Base-by-base conservation (phyloP, 345 rosid genomes). In the Aquilaria malaccensis region DNA sequence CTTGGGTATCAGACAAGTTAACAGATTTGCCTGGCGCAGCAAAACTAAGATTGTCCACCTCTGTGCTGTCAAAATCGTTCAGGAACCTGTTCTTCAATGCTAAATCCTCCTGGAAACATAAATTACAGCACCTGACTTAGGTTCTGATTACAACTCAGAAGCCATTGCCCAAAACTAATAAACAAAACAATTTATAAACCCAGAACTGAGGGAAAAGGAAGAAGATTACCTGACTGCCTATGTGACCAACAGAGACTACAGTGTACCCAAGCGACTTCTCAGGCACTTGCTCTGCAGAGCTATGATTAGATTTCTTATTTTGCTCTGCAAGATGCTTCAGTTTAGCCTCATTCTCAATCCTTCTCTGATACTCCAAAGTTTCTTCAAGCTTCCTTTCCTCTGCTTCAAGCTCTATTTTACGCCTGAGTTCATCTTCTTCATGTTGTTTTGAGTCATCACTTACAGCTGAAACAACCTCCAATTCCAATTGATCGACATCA, bases 331-430 rank as follows among this genome's bases (percentile, higher is more conserved):
- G 88, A 60, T 78, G 97, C 77, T 91, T 88, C 77, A 73, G 77
- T 71, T 94, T 94, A 56, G 96, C 91, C 81, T 86, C 97, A 76
- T 86, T 76, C 85, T 94, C 97, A 70, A 90, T 83, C 70, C 70
- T 76, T 68, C 95, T 88, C 76, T 90, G 99, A 71, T 87, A 86
- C 75, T 86, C 92, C 59, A 94, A 68, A 33, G 93, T 79, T 77
- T 82, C 92, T 76, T 86, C 88, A 30, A 90, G 96, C 80, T 86
- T 88, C 72, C 85, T 81, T 69, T 84, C 99, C 87, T 90, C 97
- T 51, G 75, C 91, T 79, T 88, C 95, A 62, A 83, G 86, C 85
- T 90, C 96, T 64, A 82, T 72, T 77, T 67, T 83, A 70, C 78
- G 84, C 77, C 79, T 83, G 64, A 79, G 68, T 77, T 87, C 96